Base-by-base conservation (phyloP, 1,284 basidiomycete species). In the Entoloma clypeatum region DNA sequence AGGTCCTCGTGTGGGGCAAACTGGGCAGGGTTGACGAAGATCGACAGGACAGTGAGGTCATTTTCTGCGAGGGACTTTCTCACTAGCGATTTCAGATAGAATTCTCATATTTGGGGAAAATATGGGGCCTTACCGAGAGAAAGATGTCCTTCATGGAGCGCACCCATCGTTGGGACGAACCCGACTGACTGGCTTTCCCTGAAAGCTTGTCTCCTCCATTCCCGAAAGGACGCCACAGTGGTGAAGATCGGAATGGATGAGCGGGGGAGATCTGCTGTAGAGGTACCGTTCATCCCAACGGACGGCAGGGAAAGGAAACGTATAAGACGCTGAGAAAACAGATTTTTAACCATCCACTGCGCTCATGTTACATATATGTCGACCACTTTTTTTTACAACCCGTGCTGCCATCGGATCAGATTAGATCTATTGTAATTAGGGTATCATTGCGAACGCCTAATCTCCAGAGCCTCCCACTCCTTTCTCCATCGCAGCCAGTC, bases 21-120 rank as follows among this genome's bases (percentile, higher is more conserved):
- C 66, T 99, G 94, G 7, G 94, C 89, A 0, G 96, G 96, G 60
- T 99, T 98, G 44, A 98, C 93, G 62, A 97, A 99, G 52, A 99
- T 91, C 9, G 94, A 97, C 46, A 97, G 72, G 48, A 98, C 82
- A 0, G 95, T 98, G 31, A 86, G 64, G 47, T 94, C 87, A 57
- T 94, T 92, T 43, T 85, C 78, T 0, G 65, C 60, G 4, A 98
- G 70, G 0, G 90, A 93, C 39, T 74, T 69, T 43, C 71, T 69
- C 11, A 88, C 85, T 87, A 2, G 21, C 9, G 33, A 19, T 9
- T 35, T 44, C 32, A 47, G 24, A 21, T 17, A 39, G 16, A 21
- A 22, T 14, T 29, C 10, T 28, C 26, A 19, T 7, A 33, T 13
- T 36, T 28, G 17, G 21, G 21, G 14, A 26, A 26, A 26, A 17